phyloP scores from a whole-genome alignment of 139 green algal species.

The Zygnema circumcarinatum region DNA sequence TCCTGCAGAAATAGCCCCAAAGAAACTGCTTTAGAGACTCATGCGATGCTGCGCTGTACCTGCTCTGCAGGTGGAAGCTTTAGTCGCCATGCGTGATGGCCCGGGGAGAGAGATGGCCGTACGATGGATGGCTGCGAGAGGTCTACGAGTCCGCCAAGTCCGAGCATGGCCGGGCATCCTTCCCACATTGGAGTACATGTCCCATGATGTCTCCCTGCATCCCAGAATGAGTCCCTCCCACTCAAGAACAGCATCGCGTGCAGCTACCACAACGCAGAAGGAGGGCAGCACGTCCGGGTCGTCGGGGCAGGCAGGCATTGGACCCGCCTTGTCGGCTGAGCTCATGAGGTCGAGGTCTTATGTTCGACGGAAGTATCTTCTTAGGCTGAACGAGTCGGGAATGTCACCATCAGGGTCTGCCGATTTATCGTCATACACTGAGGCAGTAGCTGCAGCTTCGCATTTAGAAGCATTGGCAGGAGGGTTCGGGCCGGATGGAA shows the following conservation, averaged over 20 bases:
- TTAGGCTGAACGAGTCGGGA: neutral
- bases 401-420: neutral
- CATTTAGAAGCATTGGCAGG: neutral
- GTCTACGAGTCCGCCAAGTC: constrained; percentile 17
- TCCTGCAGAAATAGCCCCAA: too few species aligned
- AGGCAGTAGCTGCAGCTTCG: neutral
- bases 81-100: constrained; percentile 18
- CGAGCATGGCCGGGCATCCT: constrained; percentile 28
- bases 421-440: neutral
- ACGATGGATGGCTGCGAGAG: constrained; percentile 29
- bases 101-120: constrained; percentile 3
- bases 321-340: too few species aligned
- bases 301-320: neutral
- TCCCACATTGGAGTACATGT: constrained; percentile 19
- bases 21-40: too few species aligned
- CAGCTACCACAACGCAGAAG: neutral
- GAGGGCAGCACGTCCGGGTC: neutral
- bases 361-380: neutral
- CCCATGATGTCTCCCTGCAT: constrained; percentile 8
- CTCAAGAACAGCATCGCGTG: neutral
- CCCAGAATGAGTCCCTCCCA: neutral
- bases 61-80: neutral
- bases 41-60: too few species aligned
- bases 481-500: neutral
- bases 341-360: neutral